These are phyloP conservation scores for Globisporangium cystogenes DNA, from an alignment of 352 stramenopile species.

Conservation along the genomic window DNA sequence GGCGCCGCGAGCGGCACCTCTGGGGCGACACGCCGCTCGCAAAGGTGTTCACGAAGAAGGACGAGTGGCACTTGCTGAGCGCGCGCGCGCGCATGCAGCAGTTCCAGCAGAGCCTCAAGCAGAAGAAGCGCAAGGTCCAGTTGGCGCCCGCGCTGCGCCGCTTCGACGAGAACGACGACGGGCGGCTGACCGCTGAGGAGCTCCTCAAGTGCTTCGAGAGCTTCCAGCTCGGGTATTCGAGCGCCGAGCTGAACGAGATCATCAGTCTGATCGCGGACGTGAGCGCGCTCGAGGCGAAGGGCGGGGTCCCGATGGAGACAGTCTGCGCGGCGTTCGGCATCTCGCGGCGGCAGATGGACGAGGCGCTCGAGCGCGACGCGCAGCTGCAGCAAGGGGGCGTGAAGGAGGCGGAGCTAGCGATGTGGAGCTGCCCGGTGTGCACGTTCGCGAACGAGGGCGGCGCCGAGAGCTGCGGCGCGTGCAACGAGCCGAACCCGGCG, in stretches of 20 bases:
- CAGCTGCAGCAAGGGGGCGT: conserved; percentile 7
- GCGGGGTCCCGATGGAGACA: conserved; percentile 55
- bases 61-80: conserved; percentile 94
- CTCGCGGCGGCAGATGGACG: conserved; percentile 41
- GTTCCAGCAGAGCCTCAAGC: conserved; percentile 73
- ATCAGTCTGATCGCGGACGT: conserved; percentile 68
- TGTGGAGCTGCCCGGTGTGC: conserved; percentile 71
- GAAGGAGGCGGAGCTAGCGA: conserved; percentile 13
- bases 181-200: conserved; percentile 56
- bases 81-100: conserved; percentile 79
- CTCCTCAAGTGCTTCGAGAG: conserved; percentile 82
- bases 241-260: conserved; percentile 80
- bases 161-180: conserved; percentile 73
- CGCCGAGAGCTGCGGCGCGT: conserved; percentile 38
- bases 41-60: conserved; percentile 96
- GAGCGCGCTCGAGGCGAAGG: conserved; percentile 29
- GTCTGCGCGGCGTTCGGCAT: conserved; percentile 72
- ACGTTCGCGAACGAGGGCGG: conserved; percentile 69
- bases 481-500: conserved; percentile 55
- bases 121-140: conserved; percentile 49
- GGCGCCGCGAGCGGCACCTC: conserved; percentile 93
- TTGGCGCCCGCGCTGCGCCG: conserved; percentile 51
- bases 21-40: conserved; percentile 94
- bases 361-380: conserved; percentile 44
- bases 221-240: conserved; percentile 80